Base-by-base conservation (phyloP, 805 yeast genomes). In the Kuraishia piskuri region DNA sequence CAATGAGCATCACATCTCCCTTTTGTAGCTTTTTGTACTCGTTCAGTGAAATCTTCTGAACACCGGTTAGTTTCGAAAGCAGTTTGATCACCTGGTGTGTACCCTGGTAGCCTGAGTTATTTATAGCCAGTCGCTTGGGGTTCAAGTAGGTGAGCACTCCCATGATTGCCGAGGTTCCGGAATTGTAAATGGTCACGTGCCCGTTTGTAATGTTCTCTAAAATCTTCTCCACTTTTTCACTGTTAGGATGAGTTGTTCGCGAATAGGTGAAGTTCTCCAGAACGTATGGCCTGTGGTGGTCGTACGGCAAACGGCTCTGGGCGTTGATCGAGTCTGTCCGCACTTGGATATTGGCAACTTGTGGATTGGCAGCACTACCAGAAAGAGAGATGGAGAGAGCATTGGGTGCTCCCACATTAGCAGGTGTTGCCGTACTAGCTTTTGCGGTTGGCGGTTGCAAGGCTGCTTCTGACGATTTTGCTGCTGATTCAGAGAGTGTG, bases 161-260 rank as follows among this genome's bases (percentile, higher is more conserved):
- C 71, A 68, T 71, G 48, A 77, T 76, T 0, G 84, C 82, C 24
- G 77, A 68, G 6, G 80, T 67, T 0, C 84, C 83, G 1, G 82
- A 75, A 48, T 72, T 72, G 55, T 79, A 79, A 2, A 75, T 68
- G 0, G 78, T 74, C 0, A 74, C 79, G 58, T 73, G 62, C 2
- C 77, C 76, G 36, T 73, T 73, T 1, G 79, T 71, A 48, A 78
- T 69, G 37, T 70, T 68, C 47, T 70, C 73, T 20, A 79, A 61
- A n/a, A 73, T 72, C 52, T 67, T 69, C 59, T 79, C 83, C 20
- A 74, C 76, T 46, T 72, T 67, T 53, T 70, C 75, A 17, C 79
- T 69, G 57, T 74, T 78, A 3, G 80, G 80, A 58, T 78, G 80
- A 14, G 71, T 63, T 5, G 70, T 59, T 52, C 79, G 68, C 0